These are phyloP conservation scores for Diaporthe longicolla DNA, from an alignment of 2,329 filamentous ascomycete genomes.

Conservation along the genomic window DNA sequence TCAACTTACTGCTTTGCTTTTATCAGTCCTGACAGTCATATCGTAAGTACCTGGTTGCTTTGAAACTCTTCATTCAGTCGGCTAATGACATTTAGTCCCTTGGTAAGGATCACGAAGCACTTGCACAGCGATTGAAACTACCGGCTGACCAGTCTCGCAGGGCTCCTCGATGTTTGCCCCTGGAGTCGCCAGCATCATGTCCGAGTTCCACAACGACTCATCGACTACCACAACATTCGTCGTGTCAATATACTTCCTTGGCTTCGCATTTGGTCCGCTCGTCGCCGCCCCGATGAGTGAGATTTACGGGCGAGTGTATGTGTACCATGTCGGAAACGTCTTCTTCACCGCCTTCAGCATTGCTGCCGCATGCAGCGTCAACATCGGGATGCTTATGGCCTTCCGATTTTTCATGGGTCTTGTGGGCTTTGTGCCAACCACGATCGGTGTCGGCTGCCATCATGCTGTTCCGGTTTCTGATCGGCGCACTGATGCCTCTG, in stretches of 20 bases:
- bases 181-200: conserved; percentile 63
- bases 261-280: conserved; percentile 63
- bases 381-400: conserved; percentile 58
- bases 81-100: neutral
- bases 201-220: conserved; percentile 63
- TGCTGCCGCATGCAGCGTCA: conserved; percentile 50
- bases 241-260: conserved; percentile 69
- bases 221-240: conserved; percentile 63
- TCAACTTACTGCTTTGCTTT: neutral
- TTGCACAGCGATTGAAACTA: neutral
- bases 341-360: conserved; percentile 48
- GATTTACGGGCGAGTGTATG: conserved; percentile 56
- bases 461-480: no score
- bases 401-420: conserved; percentile 63
- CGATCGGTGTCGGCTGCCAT: conserved; percentile 55
- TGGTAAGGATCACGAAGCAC: neutral
- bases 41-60: neutral
- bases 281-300: conserved; percentile 64
- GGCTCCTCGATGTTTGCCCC: conserved; percentile 71
- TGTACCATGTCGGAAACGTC: conserved; percentile 46
- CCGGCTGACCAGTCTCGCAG: conserved; percentile 43
- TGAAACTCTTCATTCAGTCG: no score
- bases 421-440: conserved; percentile 58
- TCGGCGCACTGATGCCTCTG: no score
- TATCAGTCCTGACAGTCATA: conserved; percentile 13